A percentile compares a stretch with the other conserved stretches of the same genome.
Conservation (phyloP, 1,139 yeast genomes). For the Blastobotrys raffinosifermentans region DNA sequence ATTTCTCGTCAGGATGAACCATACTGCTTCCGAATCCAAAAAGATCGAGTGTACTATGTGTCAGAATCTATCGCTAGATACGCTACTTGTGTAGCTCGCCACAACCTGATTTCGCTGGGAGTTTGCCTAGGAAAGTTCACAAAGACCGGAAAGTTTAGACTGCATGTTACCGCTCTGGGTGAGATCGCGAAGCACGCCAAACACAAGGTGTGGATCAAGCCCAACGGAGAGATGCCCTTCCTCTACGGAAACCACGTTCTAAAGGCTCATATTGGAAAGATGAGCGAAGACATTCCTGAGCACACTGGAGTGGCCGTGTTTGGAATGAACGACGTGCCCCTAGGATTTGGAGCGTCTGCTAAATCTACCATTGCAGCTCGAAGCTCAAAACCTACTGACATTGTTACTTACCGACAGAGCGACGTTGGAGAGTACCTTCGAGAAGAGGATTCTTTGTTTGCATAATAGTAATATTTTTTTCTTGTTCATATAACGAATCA, state of each 20-base stretch:
- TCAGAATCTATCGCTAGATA: constrained; percentile 74
- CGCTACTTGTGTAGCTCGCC: constrained; percentile 87
- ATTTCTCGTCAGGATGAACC: constrained; percentile 88
- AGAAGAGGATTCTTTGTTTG: constrained; percentile 94
- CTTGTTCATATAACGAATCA: background rate
- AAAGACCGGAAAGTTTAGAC: constrained; percentile 91
- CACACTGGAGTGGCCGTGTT: constrained; percentile 92
- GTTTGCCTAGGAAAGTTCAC: constrained; percentile 95
- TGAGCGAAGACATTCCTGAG: constrained; percentile 97
- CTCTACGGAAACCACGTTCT: constrained; percentile 93
- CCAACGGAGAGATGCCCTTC: constrained; percentile 98
- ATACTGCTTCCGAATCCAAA: constrained; percentile 91
- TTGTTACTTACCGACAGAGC: constrained; percentile 93
- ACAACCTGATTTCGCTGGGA: constrained; percentile 86
- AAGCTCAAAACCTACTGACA: constrained; percentile 84
- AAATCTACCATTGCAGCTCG: constrained; percentile 88
- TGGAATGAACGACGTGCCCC: constrained; percentile 87
- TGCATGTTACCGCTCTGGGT: constrained; percentile 87
- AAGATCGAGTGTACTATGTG: constrained; percentile 93
- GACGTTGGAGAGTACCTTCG: constrained; percentile 98
- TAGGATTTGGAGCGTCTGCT: constrained; percentile 95
- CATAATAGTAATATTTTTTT: constrained; percentile 36
- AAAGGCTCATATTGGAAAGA: constrained; percentile 94
- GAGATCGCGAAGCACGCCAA: constrained; percentile 82
- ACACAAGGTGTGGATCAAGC: constrained; percentile 93